Percentiles rank a stretch among this genome's conserved stretches.
Conservation (phyloP, 176 grass and related monocot genomes). For the barley (Hordeum vulgare) region MorexV3_pseudomolecules_assembly NC_058520.1:479049826-479050325, state of each 20-base stretch:
- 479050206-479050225: neutral
- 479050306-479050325: neutral
- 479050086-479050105: conserved; percentile 90
- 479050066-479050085: conserved; percentile 72
- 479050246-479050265: neutral
- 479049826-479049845: conserved; percentile 97
- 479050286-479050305: neutral
- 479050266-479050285: neutral
- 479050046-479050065: conserved; percentile 77
- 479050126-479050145: conserved; percentile 4
- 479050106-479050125: conserved; percentile 59
- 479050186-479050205: conserved; percentile 1
- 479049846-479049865: conserved; percentile 93
- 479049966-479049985: conserved; percentile 81
- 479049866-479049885: conserved; percentile 99
- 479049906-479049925: neutral
- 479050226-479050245: neutral
- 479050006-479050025: conserved; percentile 96
- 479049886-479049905: conserved; percentile 48
- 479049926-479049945: conserved; percentile 15
- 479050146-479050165: neutral
- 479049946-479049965: neutral
- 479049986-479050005: conserved; percentile 92
- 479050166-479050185: neutral
- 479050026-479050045: conserved; percentile 93